A percentile compares a stretch with the other conserved stretches of the same genome.
These are phyloP conservation scores for Myrica gale DNA, from an alignment of 306 rosid genomes.

Conservation along the genomic window DNA sequence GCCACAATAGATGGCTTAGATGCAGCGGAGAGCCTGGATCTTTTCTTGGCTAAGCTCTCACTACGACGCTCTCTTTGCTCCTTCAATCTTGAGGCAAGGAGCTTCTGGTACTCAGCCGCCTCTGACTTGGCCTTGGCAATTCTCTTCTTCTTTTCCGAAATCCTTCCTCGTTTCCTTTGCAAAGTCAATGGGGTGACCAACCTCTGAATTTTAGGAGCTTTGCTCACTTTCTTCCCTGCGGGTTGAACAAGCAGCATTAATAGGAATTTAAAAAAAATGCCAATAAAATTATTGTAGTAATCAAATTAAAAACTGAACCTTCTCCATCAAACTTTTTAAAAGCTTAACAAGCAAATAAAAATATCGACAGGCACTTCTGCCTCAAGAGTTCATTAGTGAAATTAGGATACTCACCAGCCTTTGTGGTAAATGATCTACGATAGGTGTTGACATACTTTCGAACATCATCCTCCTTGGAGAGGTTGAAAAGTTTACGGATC, in stretches of 20 bases:
- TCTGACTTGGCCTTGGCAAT: conserved; percentile 54
- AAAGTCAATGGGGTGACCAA: conserved; percentile 61
- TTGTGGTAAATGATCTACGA: conserved; percentile 49
- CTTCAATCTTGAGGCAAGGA: conserved; percentile 57
- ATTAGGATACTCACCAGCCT: conserved; percentile 32
- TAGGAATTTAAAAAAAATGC: background rate
- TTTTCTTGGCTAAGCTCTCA: conserved; percentile 63
- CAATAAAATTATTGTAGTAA: background rate
- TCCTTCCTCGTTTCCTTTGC: conserved; percentile 59
- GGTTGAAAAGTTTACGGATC: conserved; percentile 59
- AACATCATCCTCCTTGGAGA: conserved; percentile 63
- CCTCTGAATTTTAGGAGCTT: conserved; percentile 68
- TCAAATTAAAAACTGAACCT: background rate
- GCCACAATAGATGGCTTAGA: conserved; percentile 51
- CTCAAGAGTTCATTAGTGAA: background rate
- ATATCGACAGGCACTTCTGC: background rate
- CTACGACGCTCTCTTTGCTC: conserved; percentile 66
- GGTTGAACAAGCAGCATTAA: background rate
- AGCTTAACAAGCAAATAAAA: background rate
- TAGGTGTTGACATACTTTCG: conserved; percentile 63
- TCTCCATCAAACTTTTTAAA: background rate
- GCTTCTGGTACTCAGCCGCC: conserved; percentile 64
- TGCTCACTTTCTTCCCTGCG: conserved; percentile 55
- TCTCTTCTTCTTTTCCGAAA: conserved; percentile 61
- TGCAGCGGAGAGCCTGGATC: conserved; percentile 60